phyloP scores from a whole-genome alignment of 2,329 filamentous ascomycete genomes.

The Aureobasidium sp. region DNA sequence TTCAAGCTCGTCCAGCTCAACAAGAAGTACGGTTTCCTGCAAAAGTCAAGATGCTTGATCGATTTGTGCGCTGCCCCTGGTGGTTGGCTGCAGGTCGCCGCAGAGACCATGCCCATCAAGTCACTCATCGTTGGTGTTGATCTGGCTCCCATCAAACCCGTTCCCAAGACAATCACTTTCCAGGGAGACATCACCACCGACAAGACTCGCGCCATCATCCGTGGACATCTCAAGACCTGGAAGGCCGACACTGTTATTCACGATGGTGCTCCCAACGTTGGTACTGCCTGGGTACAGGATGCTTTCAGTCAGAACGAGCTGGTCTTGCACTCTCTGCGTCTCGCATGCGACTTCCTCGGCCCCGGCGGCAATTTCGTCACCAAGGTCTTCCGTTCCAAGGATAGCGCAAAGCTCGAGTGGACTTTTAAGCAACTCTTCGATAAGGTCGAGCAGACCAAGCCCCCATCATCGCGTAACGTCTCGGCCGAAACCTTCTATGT shows the following conservation, averaged over 20 bases:
- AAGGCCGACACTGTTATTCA: constrained; percentile 94
- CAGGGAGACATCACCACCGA: constrained; percentile 97
- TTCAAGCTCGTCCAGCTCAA: constrained; percentile 98
- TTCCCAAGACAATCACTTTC: constrained; percentile 88
- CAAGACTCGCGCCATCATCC: constrained; percentile 84
- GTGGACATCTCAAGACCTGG: constrained; percentile 86
- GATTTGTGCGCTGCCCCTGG: constrained; percentile 97
- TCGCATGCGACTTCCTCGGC: constrained; percentile 86
- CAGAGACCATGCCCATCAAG: constrained; percentile 85
- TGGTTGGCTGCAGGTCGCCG: constrained; percentile 94
- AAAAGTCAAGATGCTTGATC: constrained; percentile 90
- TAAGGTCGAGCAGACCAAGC: constrained; percentile 95
- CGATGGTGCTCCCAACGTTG: constrained; percentile 95
- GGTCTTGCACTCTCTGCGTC: constrained; percentile 79
- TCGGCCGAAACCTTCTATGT: constrained; percentile 99
- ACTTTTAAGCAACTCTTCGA: constrained; percentile 94
- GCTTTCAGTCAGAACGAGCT: constrained; percentile 96
- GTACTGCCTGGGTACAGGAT: constrained; percentile 96
- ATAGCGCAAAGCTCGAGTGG: constrained; percentile 94
- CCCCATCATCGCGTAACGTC: constrained; percentile 88
- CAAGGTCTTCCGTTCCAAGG: constrained; percentile 94
- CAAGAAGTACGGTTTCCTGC: constrained; percentile 97
- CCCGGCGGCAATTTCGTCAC: constrained; percentile 92
- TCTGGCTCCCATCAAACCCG: constrained; percentile 88
- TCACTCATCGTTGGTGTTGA: constrained; percentile 93